These are phyloP conservation scores for Lachnellula cervina DNA, from an alignment of 2,329 filamentous ascomycete species.

Conservation along the genomic window DNA sequence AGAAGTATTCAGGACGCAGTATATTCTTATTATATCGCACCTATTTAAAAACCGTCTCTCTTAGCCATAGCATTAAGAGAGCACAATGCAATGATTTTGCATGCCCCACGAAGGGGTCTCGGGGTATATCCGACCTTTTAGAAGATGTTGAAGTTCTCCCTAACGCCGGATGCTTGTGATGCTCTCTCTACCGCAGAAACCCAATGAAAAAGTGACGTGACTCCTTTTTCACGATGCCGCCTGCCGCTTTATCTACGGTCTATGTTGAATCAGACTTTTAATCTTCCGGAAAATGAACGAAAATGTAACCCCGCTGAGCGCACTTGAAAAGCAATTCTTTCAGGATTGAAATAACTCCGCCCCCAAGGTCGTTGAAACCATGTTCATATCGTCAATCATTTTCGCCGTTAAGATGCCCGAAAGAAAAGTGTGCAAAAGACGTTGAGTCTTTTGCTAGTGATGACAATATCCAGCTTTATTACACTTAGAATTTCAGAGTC, in stretches of 20 bases:
- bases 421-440: conserved; percentile 27
- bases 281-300: conserved; percentile 18
- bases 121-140: conserved; percentile 21
- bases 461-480: conserved; percentile 11
- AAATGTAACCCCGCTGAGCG: not conserved
- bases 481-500: conserved; percentile 77
- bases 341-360: conserved; percentile 23
- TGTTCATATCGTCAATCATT: conserved; percentile 31
- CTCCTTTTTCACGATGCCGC: conserved; percentile 4
- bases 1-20: not conserved
- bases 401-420: conserved; percentile 28
- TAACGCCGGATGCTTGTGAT: conserved; percentile 32
- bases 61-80: not conserved
- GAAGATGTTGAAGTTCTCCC: conserved; percentile 36
- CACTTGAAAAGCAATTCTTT: conserved; percentile 7
- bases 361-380: conserved; percentile 33
- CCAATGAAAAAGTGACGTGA: conserved; percentile 4
- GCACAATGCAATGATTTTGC: not conserved
- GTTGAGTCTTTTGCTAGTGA: conserved; percentile 31
- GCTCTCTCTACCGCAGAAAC: conserved; percentile 23
- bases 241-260: conserved; percentile 31
- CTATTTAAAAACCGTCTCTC: not conserved
- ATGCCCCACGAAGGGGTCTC: not conserved
- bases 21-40: not conserved
- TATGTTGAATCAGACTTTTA: conserved; percentile 36